Conservation (phyloP, 257 asterid species). For the Gentiana dahurica region DNA sequence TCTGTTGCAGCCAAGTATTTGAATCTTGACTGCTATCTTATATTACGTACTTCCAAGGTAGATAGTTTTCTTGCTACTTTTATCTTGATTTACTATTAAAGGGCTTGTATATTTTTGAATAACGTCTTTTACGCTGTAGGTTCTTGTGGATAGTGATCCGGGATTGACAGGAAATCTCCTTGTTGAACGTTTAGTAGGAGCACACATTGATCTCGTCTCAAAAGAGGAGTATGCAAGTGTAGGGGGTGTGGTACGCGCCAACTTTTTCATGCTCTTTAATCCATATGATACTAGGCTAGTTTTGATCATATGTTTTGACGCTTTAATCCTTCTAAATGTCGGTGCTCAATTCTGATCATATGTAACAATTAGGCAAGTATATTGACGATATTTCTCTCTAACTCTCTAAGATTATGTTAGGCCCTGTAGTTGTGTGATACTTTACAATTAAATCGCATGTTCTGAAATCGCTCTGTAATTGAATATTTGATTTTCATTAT, state of each 20-base stretch:
- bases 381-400: not conserved
- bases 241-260: constrained; percentile 59
- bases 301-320: not conserved
- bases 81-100: constrained; percentile 1
- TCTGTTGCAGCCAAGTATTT: constrained; percentile 93
- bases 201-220: constrained; percentile 84
- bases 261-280: constrained; percentile 4
- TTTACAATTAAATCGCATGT: too few relatives aligned
- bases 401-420: not conserved
- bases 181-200: constrained; percentile 96
- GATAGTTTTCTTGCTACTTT: constrained; percentile 1
- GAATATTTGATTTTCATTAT: constrained; percentile 3
- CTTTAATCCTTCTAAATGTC: not conserved
- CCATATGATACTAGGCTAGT: constrained; percentile 1
- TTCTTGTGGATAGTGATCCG: constrained; percentile 78
- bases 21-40: constrained; percentile 80
- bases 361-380: not conserved
- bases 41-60: constrained; percentile 93
- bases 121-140: constrained; percentile 31
- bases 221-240: constrained; percentile 85
- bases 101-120: constrained; percentile 7
- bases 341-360: not conserved
- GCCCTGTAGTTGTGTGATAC: too few relatives aligned
- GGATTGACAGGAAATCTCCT: constrained; percentile 95
- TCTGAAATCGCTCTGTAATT: not conserved